Conservation (phyloP, 108 stramenopile genomes). For the Mayamaea pseudoterrestris region DNA sequence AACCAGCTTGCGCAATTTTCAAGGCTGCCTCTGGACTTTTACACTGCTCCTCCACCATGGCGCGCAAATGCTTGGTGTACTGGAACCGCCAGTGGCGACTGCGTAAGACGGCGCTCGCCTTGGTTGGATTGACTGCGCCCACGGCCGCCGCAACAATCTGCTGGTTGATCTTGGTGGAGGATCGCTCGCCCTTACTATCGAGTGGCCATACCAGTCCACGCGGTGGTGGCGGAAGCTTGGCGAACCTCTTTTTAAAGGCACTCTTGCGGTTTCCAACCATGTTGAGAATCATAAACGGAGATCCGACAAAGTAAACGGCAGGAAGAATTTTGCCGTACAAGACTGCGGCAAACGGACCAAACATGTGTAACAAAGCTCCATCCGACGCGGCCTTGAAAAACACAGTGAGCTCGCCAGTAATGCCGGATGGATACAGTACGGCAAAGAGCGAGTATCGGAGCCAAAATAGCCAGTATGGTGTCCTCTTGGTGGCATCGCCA, state of each 20-base stretch:
- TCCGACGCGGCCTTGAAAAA: constrained; percentile 58
- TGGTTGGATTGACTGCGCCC: constrained; percentile 52
- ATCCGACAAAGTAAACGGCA: constrained; percentile 73
- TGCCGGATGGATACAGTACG: constrained; percentile 91
- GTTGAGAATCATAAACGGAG: constrained; percentile 90
- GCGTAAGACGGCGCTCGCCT: constrained; percentile 41
- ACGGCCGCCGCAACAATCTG: constrained; percentile 79
- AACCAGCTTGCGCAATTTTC: constrained; percentile 81
- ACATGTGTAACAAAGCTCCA: constrained; percentile 16
- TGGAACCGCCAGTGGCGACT: constrained; percentile 80
- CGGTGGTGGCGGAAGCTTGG: constrained; percentile 76
- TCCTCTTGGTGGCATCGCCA: constrained; percentile 77
- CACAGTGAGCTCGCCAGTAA: constrained; percentile 82
- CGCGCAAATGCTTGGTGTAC: constrained; percentile 81
- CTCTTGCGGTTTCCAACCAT: constrained; percentile 85
- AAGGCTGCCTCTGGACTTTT: constrained; percentile 76
- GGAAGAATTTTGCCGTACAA: constrained; percentile 53
- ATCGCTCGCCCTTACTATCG: constrained; percentile 70
- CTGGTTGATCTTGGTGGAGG: constrained; percentile 80
- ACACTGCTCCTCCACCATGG: constrained; percentile 77
- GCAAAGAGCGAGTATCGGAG: constrained; percentile 93
- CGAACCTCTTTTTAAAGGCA: constrained; percentile 87
- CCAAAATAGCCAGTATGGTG: constrained; percentile 92
- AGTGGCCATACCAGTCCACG: constrained; percentile 83
- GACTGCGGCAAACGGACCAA: constrained; percentile 17